A percentile compares a stretch with the other conserved stretches of the same genome.
Conservation (phyloP, 176 grass and related monocot species). For the Bolboschoenus planiculmis region DNA sequence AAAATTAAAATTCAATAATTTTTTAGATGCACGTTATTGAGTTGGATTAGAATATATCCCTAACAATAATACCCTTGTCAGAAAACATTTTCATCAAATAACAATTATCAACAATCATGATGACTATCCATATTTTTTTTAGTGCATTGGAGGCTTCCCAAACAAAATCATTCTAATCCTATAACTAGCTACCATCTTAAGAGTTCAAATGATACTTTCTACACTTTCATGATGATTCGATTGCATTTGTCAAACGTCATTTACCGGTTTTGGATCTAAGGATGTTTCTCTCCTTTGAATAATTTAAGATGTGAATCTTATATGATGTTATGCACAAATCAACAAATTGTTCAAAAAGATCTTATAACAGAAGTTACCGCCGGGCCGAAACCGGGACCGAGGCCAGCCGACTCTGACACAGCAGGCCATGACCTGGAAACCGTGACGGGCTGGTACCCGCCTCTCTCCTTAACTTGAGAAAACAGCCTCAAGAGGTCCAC, state of each 20-base stretch:
- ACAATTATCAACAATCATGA: background rate
- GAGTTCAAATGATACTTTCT: background rate
- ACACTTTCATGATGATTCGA: background rate
- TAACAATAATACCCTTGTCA: background rate
- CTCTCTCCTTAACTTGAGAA: background rate
- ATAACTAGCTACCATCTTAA: background rate
- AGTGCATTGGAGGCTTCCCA: background rate
- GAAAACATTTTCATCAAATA: background rate
- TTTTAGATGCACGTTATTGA: too few species aligned
- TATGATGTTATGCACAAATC: background rate
- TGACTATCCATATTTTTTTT: background rate
- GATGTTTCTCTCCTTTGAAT: background rate
- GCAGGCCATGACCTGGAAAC: background rate
- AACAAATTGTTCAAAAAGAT: background rate
- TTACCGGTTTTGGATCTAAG: background rate
- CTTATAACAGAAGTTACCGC: background rate
- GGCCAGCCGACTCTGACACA: slow-evolving; percentile 3
- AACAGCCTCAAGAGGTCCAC: slow-evolving; percentile 18
- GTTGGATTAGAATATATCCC: too few species aligned
- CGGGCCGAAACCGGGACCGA: background rate
- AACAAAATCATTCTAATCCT: background rate
- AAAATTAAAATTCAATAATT: too few species aligned
- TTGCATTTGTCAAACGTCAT: background rate
- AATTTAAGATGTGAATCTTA: background rate
- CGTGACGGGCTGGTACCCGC: background rate